Conservation (phyloP, 1,284 basidiomycete species). For the Puccinia coronata region DNA sequence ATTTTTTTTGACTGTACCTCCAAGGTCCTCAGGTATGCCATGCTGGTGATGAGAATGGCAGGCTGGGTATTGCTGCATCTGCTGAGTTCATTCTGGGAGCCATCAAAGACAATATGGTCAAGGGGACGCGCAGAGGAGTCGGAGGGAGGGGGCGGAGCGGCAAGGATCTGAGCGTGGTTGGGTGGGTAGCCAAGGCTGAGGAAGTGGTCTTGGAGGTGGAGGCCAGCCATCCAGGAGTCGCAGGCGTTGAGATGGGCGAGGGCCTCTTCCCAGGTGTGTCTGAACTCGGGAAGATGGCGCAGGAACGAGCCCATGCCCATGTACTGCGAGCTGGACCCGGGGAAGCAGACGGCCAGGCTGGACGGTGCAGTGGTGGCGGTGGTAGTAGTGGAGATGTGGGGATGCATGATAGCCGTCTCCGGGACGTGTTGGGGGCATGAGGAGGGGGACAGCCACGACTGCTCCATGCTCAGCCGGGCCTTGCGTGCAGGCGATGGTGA, state of each 20-base stretch:
- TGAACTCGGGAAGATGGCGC: constrained; percentile 23
- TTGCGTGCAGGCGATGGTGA: not conserved
- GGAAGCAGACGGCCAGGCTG: constrained; percentile 53
- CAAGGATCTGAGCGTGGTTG: constrained; percentile 51
- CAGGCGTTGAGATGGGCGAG: constrained; percentile 53
- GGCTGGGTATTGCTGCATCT: constrained; percentile 56
- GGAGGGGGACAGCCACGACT: constrained; percentile 35
- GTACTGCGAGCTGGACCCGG: constrained; percentile 57
- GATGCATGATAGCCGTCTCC: too few relatives aligned
- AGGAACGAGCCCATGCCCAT: constrained; percentile 54
- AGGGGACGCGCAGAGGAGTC: not conserved
- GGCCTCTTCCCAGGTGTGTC: constrained; percentile 56
- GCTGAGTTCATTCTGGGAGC: constrained; percentile 55
- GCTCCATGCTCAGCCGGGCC: constrained; percentile 45
- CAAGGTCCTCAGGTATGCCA: constrained; percentile 55
- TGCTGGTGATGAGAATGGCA: constrained; percentile 56
- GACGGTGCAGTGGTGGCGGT: not conserved
- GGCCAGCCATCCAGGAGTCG: constrained; percentile 51
- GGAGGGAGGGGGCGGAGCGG: constrained; percentile 16
- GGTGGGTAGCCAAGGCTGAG: constrained; percentile 42
- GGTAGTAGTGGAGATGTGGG: too few relatives aligned
- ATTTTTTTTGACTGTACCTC: constrained; percentile 42
- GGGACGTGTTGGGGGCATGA: not conserved
- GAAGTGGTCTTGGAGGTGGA: constrained; percentile 51
- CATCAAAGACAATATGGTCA: constrained; percentile 50